Evolutionary conservation across 331 rosid species (phyloP), one percentile per base, ranked within the genome.

Genomic region (Telfairia occidentalis): DNA sequence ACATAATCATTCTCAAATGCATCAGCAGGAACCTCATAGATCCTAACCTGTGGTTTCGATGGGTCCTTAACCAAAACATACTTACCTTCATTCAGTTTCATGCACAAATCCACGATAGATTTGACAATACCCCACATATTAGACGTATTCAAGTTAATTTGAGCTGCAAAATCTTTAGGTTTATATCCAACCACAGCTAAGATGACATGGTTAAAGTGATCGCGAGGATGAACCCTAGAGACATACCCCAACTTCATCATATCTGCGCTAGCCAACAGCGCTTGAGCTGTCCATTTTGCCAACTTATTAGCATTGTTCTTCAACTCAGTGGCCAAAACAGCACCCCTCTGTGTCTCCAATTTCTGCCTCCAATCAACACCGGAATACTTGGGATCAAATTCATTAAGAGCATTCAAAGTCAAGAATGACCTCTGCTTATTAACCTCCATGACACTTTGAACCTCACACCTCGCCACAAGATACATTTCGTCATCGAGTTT

Each of bases 61-160:
- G 97, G 98, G 76, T 93, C 97, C 85, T 93, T 93, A 52, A 93
- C 97, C 48, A 93, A 83, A 23, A 93, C 96, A 78, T 93, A 93
- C 77, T 91, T 91, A 1, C 98, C 98, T 78, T 93, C 98, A 16
- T 85, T 89, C 86, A 91, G 58, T 57, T 93, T 93, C 98, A 93
- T 93, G 80, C 97, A 93, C 86, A 93, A 73, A 77, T 93, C 98
- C 72, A 92, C 98, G 53, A 92, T 87, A 7, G 98, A 90, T 79
- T 92, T 92, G 45, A 92, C 96, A 81, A 92, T 92, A 0, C 98
- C 98, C 96, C 98, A 92, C 98, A 92, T 93, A 71, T 92, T 89
- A 1, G 85, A 26, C 0, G 92, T 85, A 81, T 91, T 93, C 71
- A 93, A 76, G 80, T 93, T 93, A 45, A 93, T 93, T 48, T 93